phyloP scores from a whole-genome alignment of 208 protist genomes.

The Trypanosoma platydactyli region DNA sequence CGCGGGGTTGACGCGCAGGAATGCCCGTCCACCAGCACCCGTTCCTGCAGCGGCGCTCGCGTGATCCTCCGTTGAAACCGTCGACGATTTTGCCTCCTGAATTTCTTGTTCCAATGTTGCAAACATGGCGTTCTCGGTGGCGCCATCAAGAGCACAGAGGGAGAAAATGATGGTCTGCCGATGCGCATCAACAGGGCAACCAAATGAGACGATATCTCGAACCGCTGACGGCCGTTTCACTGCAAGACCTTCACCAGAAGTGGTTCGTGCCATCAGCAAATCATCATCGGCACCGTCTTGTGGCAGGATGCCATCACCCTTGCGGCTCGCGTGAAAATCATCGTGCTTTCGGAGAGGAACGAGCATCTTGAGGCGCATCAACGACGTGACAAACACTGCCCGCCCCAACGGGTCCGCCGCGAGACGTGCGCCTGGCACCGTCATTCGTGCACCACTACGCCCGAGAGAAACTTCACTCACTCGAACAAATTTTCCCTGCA shows the following conservation, averaged over 20 bases:
- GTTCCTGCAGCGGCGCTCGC: neutral
- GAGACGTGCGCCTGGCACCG: slow-evolving; percentile 95
- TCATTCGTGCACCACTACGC: slow-evolving; percentile 95
- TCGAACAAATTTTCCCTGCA: slow-evolving; percentile 86
- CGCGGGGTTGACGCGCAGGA: slow-evolving; percentile 18
- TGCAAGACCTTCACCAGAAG: neutral
- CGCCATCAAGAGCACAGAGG: slow-evolving; percentile 71
- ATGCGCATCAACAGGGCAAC: slow-evolving; percentile 64
- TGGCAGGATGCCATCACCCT: neutral
- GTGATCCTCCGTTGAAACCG: neutral
- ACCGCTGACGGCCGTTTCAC: slow-evolving; percentile 14
- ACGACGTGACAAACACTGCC: slow-evolving; percentile 95
- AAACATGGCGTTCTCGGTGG: slow-evolving; percentile 60
- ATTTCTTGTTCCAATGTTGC: slow-evolving; percentile 78
- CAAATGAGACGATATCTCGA: slow-evolving; percentile 54
- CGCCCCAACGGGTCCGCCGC: slow-evolving; percentile 93
- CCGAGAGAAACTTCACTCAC: slow-evolving; percentile 96
- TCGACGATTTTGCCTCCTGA: slow-evolving; percentile 35
- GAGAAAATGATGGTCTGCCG: slow-evolving; percentile 76
- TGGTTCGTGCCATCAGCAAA: neutral
- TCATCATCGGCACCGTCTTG: slow-evolving; percentile 27
- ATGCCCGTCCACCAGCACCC: slow-evolving; percentile 19
- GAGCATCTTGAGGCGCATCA: slow-evolving; percentile 71
- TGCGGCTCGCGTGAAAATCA: slow-evolving; percentile 26
- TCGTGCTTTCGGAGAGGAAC: slow-evolving; percentile 51